Conservation (phyloP, 495 filamentous ascomycete species). For the Daldinia loculata region DNA sequence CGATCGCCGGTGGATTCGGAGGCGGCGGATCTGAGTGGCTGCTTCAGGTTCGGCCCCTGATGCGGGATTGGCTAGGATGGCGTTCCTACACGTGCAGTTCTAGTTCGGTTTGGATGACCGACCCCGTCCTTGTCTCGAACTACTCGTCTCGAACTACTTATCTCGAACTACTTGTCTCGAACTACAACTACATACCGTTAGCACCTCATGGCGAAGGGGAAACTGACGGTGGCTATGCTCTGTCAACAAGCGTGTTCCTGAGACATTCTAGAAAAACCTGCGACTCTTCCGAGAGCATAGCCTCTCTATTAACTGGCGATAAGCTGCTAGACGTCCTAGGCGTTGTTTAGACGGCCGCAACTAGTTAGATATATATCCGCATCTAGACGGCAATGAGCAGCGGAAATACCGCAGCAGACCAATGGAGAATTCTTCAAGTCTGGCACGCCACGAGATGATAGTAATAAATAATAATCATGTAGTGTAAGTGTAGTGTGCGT, state of each 20-base stretch:
- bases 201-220: background rate
- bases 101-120: slow-evolving; percentile 12
- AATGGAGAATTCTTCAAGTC: background rate
- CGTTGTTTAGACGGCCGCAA: background rate
- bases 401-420: background rate
- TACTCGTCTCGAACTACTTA: slow-evolving; percentile 26
- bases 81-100: slow-evolving; percentile 14
- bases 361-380: slow-evolving; percentile 5
- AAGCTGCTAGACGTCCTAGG: background rate
- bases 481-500: background rate
- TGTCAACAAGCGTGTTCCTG: slow-evolving; percentile 5
- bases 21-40: slow-evolving; percentile 32
- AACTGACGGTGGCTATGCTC: slow-evolving; percentile 6
- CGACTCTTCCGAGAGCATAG: slow-evolving; percentile 9
- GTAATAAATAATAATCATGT: background rate
- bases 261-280: slow-evolving; percentile 31
- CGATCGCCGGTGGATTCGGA: slow-evolving; percentile 24
- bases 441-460: background rate
- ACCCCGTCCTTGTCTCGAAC: slow-evolving; percentile 10
- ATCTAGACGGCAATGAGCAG: background rate
- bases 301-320: background rate
- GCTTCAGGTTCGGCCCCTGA: slow-evolving; percentile 41
- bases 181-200: slow-evolving; percentile 9
- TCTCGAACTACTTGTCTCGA: slow-evolving; percentile 33
- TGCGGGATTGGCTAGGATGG: slow-evolving; percentile 31